Base-by-base conservation (phyloP, 345 rosid species). In the Acer campestre region DNA sequence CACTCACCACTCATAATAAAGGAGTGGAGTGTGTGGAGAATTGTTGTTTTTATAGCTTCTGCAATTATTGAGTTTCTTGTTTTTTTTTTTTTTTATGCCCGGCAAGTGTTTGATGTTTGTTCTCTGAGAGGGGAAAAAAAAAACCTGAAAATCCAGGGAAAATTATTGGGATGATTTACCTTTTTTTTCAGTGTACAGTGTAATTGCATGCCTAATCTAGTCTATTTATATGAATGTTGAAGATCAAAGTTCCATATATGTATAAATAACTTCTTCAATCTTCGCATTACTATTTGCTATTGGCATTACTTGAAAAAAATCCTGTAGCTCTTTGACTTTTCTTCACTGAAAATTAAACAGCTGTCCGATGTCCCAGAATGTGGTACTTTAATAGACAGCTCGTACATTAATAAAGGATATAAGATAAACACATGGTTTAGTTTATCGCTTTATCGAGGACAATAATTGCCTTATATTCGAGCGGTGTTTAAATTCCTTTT, bases 51-150 rank as follows among this genome's bases (percentile, higher is more conserved):
- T 77, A 35, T 35, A 29, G 62, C 66, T 44, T 82, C 0, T 72
- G 53, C 27, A 46, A 48, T 71, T 71, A 64, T 67, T 48, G 48
- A 14, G 61, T 40, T 74, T 53, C 42, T 53, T 68, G 61, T 17
- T n/a, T 29, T 29, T 29, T 29, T 29, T 29, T 29, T 29, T 56
- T 56, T 51, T 22, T 70, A 35, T 35, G 6, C 38, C 46, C 2
- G 10, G 49, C 71, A 70, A 48, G 78, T 77, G 67, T 61, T 78
- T 73, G 72, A 68, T 74, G 70, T 49, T 76, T 48, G 73, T 80
- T 66, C 51, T 67, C 76, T 70, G 78, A 73, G 84, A 67, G 58
- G 48, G 67, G 1, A 25, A 67, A 56, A 59, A 5, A 35, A 35
- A 35, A 35, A 4, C 77, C 65, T 10, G 27, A 74, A 74, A 68